Conservation (phyloP, 108 stramenopile species). For the Nannochloropsis oceanica region DNA sequence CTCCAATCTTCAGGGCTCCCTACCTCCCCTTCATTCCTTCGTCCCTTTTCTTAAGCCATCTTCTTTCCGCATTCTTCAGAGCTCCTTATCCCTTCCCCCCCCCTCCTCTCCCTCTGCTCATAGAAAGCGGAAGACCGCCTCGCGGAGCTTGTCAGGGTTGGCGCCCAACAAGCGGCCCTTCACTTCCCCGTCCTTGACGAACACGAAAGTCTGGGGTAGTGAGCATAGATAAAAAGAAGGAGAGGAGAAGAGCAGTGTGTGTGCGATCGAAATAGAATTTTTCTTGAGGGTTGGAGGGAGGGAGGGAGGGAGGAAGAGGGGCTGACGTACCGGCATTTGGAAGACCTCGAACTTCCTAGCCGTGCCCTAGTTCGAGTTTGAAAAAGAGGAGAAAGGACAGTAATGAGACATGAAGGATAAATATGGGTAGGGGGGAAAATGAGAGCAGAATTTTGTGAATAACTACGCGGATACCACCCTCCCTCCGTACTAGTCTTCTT, state of each 20-base stretch:
- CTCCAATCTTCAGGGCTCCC: no score
- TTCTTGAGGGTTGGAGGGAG: no score
- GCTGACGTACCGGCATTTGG: background rate
- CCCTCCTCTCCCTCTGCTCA: background rate
- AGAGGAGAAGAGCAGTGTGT: no score
- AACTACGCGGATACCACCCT: background rate
- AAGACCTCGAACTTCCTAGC: background rate
- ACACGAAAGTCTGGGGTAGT: background rate
- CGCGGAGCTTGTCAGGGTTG: background rate
- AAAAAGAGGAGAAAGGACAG: background rate
- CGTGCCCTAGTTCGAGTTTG: background rate
- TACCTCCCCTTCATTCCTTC: no score
- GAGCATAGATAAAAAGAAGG: background rate
- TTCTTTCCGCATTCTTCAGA: no score
- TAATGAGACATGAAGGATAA: background rate
- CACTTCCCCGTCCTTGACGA: background rate
- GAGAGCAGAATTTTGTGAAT: background rate
- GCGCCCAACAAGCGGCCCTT: background rate
- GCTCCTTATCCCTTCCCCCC: no score
- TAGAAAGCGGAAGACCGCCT: background rate
- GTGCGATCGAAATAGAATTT: no score
- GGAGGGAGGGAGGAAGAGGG: no score
- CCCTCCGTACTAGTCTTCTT: background rate
- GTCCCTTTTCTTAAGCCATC: no score
- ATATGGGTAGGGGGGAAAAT: background rate